Evolutionary conservation across 768 basidiomycete species (phyloP).

Genomic region (Boletellus ananas): DNA sequence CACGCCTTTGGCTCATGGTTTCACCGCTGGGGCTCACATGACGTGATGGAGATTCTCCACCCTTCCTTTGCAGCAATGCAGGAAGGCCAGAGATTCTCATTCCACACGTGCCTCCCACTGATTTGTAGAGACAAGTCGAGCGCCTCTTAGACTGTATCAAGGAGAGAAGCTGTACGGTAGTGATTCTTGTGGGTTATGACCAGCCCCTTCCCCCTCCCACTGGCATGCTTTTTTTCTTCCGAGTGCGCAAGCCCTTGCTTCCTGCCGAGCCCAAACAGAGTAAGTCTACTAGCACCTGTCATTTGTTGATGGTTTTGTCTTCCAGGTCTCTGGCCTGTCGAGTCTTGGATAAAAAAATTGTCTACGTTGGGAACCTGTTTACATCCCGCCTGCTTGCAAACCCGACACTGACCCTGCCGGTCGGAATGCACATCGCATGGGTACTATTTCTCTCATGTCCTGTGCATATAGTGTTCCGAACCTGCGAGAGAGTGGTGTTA

Average conservation of each 20-base stretch:
- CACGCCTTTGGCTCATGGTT: slow-evolving; percentile 20
- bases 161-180: neutral
- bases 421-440: neutral
- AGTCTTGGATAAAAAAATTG: too few relatives aligned
- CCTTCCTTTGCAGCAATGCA: slow-evolving; percentile 22
- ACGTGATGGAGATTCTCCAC: slow-evolving; percentile 24
- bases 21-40: slow-evolving; percentile 15
- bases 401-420: neutral
- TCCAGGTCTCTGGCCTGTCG: neutral
- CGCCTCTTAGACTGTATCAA: slow-evolving; percentile 1
- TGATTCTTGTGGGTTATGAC: neutral
- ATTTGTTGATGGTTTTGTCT: neutral
- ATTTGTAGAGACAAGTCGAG: slow-evolving; percentile 4
- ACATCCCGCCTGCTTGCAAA: neutral
- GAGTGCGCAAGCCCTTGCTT: neutral
- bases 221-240: neutral
- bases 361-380: neutral
- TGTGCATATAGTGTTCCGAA: neutral
- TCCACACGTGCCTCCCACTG: slow-evolving; percentile 16
- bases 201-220: neutral
- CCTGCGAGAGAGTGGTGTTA: slow-evolving; percentile 10
- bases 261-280: neutral
- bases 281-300: neutral
- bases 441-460: neutral
- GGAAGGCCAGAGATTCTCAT: slow-evolving; percentile 17